Conservation (phyloP, 257 asterid genomes). For the Penstemon davidsonii region DNA sequence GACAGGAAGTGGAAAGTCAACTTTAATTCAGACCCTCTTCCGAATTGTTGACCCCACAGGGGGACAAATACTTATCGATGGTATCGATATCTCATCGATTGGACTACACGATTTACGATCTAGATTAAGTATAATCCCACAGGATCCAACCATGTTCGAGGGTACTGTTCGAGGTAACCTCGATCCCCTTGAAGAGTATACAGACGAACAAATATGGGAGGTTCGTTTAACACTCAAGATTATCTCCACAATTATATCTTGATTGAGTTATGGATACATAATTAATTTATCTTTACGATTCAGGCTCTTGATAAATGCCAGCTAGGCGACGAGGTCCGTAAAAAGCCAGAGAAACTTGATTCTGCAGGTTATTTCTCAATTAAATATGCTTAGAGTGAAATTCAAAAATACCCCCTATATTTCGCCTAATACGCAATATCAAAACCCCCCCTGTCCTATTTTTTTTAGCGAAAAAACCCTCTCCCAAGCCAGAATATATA, state of each 20-base stretch:
- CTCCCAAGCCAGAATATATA: no score
- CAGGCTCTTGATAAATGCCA: slow-evolving; percentile 95
- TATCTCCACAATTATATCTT: background rate
- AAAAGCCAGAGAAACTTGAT: slow-evolving; percentile 72
- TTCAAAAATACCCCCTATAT: no score
- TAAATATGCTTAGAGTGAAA: background rate
- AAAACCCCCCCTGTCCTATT: no score
- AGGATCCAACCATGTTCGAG: slow-evolving; percentile 98
- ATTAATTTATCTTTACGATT: slow-evolving; percentile 7
- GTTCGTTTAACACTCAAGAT: slow-evolving; percentile 33
- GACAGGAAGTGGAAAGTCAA: slow-evolving; percentile 96
- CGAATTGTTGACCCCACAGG: slow-evolving; percentile 78
- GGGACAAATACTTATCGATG: slow-evolving; percentile 73
- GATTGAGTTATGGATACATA: background rate
- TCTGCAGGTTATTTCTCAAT: slow-evolving; percentile 54
- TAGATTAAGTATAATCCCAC: slow-evolving; percentile 88
- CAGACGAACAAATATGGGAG: slow-evolving; percentile 95
- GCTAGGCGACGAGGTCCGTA: slow-evolving; percentile 86
- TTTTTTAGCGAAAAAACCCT: no score
- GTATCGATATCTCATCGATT: slow-evolving; percentile 52
- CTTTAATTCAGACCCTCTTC: slow-evolving; percentile 88
- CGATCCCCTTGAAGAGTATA: slow-evolving; percentile 80
- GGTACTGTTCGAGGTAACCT: slow-evolving; percentile 80
- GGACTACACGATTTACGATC: slow-evolving; percentile 87
- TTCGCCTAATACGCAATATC: no score